Base-by-base conservation (phyloP, 192 early-diverging fungal species). In the Coemansia sp. region DNA sequence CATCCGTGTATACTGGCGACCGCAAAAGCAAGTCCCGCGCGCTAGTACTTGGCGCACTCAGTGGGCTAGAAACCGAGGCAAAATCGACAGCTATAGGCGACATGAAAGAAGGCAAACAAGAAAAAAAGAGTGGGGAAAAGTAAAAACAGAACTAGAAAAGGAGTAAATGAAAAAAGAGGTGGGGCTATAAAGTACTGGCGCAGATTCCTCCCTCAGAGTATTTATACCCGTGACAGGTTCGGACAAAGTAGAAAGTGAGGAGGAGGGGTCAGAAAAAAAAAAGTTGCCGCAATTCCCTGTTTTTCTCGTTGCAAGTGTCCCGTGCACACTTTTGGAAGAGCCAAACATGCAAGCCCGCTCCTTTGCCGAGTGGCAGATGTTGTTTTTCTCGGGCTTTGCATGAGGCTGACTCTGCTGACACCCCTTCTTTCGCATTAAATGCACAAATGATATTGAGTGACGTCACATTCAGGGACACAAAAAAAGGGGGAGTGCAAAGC, bases 1-100 rank as follows among this genome's bases (percentile, higher is more conserved):
- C 74, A 2, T 64, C 71, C 1, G 73, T 73, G 64, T 73, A 84
- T 26, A 68, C 61, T 14, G 82, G 74, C 61, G 77, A 84, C 67
- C 39, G 30, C 2, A 55, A 42, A 32, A 84, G 53, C 28, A 84
- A 47, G 13, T 76, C 58, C 7, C 28, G 64, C 1, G 16, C 38
- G 39, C 32, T 17, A n/a, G 43, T 23, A 44, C 32, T 14, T 8
- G 40, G 26, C 32, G 44, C 21, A 30, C 23, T 30, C 26, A 55
- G 28, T 4, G 21, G 52, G 26, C 52, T 55, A 55, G 52, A 55
- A 26, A 32, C 52, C 9, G 39, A 60, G 63, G 3, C 40, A 19
- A 21, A 32, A 30, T 79, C 72, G 14, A 79, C 21, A 9, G 71
- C 64, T 23, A 79, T 55, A 2, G 77, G 69, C 26, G 72, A 70